Evolutionary conservation across 169 alveolate species (phyloP), one percentile per base, ranked within the genome.

Genomic region (Cryptosporidium baileyi): DNA sequence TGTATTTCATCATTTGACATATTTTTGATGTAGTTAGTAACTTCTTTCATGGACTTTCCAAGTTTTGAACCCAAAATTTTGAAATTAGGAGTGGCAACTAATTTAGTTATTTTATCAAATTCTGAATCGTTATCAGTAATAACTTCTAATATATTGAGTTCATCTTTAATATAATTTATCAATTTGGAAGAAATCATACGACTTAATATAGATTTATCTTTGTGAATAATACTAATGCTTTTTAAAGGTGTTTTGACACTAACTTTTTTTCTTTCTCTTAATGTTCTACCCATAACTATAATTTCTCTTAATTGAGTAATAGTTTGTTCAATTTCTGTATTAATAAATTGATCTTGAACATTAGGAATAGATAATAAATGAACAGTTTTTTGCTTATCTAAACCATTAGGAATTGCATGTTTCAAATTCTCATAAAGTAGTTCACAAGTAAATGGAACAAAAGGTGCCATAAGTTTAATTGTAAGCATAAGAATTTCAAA

Each of bases 361-460:
- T 80, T 80, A n/a, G 96, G 98, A 54, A 95, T 91, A 60, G 65
- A 61, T 45, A 96, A 91, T 82, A 93, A 96, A 80, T 95, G 98
- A 63, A 96, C 95, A 19, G 96, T 93, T 79, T 91, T 81, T 24
- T 22, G 13, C 28, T 90, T 81, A 11, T 43, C 91, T 47, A 63
- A 79, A 41, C 80, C 95, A 80, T 90, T 90, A 17, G 94, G 93
- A 54, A 96, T 81, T 3, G 97, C 98, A 62, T 93, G 91, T 51
- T 88, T 92, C n/a, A 97, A 82, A 89, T 95, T 95, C 45, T 93
- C 94, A 88, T 97, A 97, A 45, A 97, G 92, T 51, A 88, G 92
- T 91, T 97, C 99, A 45, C 98, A 90, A 36, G 95, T 89, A 92
- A 94, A 96, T 0, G 99, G 98, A 22, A 97, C 94, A 88, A 96